Base-by-base conservation (phyloP, 2,329 filamentous ascomycete species). In the Nigrospora sphaerica region DNA sequence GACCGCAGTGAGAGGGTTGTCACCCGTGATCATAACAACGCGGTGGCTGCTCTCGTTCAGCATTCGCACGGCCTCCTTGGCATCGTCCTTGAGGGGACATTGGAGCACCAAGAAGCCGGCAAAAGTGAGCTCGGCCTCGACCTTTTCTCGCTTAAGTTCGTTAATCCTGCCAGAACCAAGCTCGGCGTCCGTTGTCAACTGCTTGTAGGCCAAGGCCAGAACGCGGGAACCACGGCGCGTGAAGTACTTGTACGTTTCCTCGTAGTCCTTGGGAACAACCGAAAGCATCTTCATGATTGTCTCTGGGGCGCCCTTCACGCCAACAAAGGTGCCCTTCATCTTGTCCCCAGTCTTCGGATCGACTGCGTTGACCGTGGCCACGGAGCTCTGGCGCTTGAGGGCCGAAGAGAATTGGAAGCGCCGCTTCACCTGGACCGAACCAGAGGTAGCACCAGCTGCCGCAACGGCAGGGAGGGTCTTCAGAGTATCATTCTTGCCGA, bases 191-290 rank as follows among this genome's bases (percentile, higher is more conserved):
- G 77, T 73, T 2, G 89, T 85, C 13, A 98, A 77, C 62, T 91
- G 90, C 73, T 96, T 96, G 74, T 95, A 97, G 34, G 87, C 93
- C 37, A 98, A 79, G 41, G 92, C 89, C 34, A 98, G 78, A 13
- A 98, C 93, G 72, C 93, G 87, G 38, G 90, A 95, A 56, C 93
- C 93, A 57, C 95, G 95, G 52, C 93, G 83, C 46, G 92, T 97
- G 61, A 97, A 98, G 70, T 95, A 89, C 68, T 97, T 98, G 79
- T 83, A 98, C 0, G 93, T 98, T 69, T 97, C 93, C 64, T 98
- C 93, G 60, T 98, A 98, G 62, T 95, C 82, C 1, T 81, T 75
- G 9, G 93, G 93, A 11, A 89, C 80, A 32, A 85, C 77, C 33
- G 88, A 77, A 51, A 98, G 77, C 87, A 96, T 96, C 62, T 87